Base-by-base conservation (phyloP, 2,329 filamentous ascomycete species). In the Neopestalotiopsis sp. region DNA sequence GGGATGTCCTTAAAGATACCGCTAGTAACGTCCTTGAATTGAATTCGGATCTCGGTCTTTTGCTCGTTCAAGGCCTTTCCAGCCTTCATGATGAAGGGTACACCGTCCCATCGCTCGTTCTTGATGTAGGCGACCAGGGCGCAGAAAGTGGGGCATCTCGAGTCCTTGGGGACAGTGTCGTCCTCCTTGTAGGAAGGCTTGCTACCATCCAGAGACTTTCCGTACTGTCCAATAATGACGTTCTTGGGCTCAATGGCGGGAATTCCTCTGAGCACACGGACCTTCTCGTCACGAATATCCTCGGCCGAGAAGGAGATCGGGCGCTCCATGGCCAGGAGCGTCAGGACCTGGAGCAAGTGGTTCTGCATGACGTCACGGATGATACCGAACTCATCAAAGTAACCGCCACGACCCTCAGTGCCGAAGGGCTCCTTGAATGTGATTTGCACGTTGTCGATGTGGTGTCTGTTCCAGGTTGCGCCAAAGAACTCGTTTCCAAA, bases 341-440 rank as follows among this genome's bases (percentile, higher is more conserved):
- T 99, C 74, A 99, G 87, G 24, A 99, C 95, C 83, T 99, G 96
- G 68, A 99, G 90, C 77, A 99, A 85, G 84, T 99, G 96, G 88
- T 99, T 99, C 85, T 99, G 96, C 96, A 99, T 98, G 75, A 99
- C 96, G 86, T 99, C 97, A 80, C 97, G 94, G 78, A 99, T 94
- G 82, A 99, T 99, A 78, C 96, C 97, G 77, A 99, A 99, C 84
- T 99, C 96, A 79, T 99, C 97, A 80, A 99, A 99, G 86, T 99
- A 99, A 68, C 96, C 96, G 72, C 97, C 96, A 79, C 96, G 93
- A 67, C 96, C 97, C 82, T 99, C 96, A 28, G 96, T 99, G 75
- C 96, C 97, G 78, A 99, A 99, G 7, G 96, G 96, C 85, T 99
- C 96, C 87, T 99, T 99, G 89, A 99, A 99, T 62, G 96, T 94